Percentiles rank a stretch among this genome's conserved stretches.
phyloP scores from a whole-genome alignment of 306 rosid genomes.

The Macrotyloma uniflorum region DNA sequence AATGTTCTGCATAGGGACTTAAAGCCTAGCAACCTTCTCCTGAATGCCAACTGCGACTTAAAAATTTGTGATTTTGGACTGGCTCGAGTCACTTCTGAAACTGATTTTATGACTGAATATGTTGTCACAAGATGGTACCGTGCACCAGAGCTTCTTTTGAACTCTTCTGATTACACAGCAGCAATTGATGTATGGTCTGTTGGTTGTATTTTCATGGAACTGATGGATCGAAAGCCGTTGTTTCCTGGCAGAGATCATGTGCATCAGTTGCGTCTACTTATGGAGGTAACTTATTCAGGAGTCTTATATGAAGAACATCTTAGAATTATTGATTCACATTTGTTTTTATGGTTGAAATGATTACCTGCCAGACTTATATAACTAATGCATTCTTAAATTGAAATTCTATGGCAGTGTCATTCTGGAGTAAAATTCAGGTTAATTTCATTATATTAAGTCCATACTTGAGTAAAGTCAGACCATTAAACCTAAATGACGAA shows the following conservation, averaged over 20 bases:
- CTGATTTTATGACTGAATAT: constrained; percentile 97
- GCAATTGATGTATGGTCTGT: constrained; percentile 99
- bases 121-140: constrained; percentile 98
- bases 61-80: constrained; percentile 97
- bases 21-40: constrained; percentile 94
- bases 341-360: constrained; percentile 24
- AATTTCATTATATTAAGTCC: constrained; percentile 11
- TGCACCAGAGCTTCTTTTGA: constrained; percentile 90
- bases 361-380: constrained; percentile 26
- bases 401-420: constrained; percentile 34
- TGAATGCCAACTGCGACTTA: constrained; percentile 93
- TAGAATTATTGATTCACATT: constrained; percentile 2
- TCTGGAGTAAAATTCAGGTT: constrained; percentile 9
- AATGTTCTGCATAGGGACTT: constrained; percentile 96
- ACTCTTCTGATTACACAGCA: constrained; percentile 96
- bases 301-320: constrained; percentile 26
- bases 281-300: constrained; percentile 72
- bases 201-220: constrained; percentile 96
- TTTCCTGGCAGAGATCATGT: constrained; percentile 99
- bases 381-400: constrained; percentile 16
- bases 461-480: constrained; percentile 12
- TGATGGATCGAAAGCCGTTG: constrained; percentile 93
- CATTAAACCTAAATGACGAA: neutral
- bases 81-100: constrained; percentile 96
- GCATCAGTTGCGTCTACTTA: constrained; percentile 88